Percentiles rank a stretch among this genome's conserved stretches.
Evolutionary conservation across 2,329 filamentous ascomycete genomes (phyloP).

Genomic region (Graphilbum sp.): DNA sequence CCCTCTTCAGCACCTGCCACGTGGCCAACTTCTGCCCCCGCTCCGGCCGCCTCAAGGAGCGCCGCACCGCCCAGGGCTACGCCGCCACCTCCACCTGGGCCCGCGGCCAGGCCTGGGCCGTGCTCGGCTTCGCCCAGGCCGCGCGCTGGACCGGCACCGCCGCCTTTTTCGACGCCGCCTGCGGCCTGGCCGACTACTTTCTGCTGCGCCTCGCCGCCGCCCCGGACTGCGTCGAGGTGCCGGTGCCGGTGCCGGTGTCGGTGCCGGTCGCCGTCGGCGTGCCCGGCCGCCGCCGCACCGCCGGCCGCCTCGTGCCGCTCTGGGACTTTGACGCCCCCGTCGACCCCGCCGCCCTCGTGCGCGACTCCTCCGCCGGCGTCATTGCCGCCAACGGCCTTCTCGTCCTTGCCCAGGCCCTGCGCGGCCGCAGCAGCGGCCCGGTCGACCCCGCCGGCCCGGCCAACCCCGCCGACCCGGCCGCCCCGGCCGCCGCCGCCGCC

Average conservation of each 20-base stretch:
- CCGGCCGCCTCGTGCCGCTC: conserved; percentile 14
- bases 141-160: conserved; percentile 29
- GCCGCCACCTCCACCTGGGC: conserved; percentile 30
- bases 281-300: conserved; percentile 2
- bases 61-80: conserved; percentile 32
- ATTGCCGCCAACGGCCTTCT: conserved; percentile 26
- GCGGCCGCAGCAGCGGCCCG: conserved; percentile 3
- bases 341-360: conserved; percentile 12
- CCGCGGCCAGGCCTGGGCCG: conserved; percentile 34
- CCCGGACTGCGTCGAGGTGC: conserved; percentile 15
- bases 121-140: conserved; percentile 32
- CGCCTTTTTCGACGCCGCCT: conserved; percentile 26
- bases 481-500: no score
- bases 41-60: conserved; percentile 24
- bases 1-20: conserved; percentile 24
- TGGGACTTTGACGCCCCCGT: conserved; percentile 24
- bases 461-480: no score
- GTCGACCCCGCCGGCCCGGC: no score
- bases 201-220: conserved; percentile 21
- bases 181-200: conserved; percentile 32
- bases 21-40: conserved; percentile 30
- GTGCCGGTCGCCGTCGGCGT: conserved; percentile 11
- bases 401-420: conserved; percentile 19
- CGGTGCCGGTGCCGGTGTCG: no score
- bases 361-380: conserved; percentile 21